These are phyloP conservation scores for Eremothecium gossypii DNA, from an alignment of 1,139 yeast genomes.

Conservation along the genomic window DNA sequence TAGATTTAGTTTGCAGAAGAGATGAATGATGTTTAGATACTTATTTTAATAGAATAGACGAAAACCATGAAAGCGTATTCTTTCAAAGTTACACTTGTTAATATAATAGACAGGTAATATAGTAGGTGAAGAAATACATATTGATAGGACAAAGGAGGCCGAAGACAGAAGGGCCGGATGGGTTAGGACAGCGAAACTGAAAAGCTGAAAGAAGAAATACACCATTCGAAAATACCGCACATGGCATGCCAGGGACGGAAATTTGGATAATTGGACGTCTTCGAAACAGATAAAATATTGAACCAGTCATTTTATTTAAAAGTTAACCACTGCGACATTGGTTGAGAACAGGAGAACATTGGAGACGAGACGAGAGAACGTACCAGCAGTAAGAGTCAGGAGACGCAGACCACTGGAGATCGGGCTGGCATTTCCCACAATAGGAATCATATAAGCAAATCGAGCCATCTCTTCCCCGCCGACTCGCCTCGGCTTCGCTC, in stretches of 20 bases:
- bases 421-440: too few species aligned
- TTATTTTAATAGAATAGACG: background rate
- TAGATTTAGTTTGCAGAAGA: too few species aligned
- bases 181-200: too few species aligned
- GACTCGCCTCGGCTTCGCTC: too few species aligned
- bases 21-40: too few species aligned
- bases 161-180: background rate
- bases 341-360: slow-evolving; percentile 34
- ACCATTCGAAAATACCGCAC: too few species aligned
- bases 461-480: too few species aligned
- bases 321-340: slow-evolving; percentile 8
- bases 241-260: too few species aligned
- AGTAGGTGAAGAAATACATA: slow-evolving; percentile 2
- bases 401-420: too few species aligned
- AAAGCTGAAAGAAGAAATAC: too few species aligned
- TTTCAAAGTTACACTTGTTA: background rate
- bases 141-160: background rate
- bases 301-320: slow-evolving; percentile 7
- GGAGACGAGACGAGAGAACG: slow-evolving; percentile 32
- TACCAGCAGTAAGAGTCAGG: too few species aligned
- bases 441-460: too few species aligned
- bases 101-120: slow-evolving; percentile 3
- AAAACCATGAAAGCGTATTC: slow-evolving; percentile 1
- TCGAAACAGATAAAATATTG: slow-evolving; percentile 1
- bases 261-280: background rate